Percentiles rank a stretch among this genome's conserved stretches.
These are phyloP conservation scores for Pisolithus marmoratus DNA, from an alignment of 768 basidiomycete genomes.

Conservation along the genomic window DNA sequence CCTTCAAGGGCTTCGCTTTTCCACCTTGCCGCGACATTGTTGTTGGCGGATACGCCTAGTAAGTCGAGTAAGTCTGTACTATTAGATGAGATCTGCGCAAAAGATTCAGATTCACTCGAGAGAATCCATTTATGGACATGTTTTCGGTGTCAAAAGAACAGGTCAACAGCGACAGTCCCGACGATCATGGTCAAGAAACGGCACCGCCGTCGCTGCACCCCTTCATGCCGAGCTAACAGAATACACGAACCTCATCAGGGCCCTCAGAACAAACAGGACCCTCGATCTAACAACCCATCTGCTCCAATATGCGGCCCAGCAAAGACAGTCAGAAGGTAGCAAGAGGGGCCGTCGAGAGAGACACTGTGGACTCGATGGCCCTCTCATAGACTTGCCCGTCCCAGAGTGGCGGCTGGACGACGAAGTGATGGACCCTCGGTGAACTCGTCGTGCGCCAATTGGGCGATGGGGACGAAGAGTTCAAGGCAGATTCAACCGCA, in stretches of 20 bases:
- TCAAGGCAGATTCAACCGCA: slow-evolving; percentile 5
- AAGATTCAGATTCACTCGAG: neutral
- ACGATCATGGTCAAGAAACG: slow-evolving; percentile 32
- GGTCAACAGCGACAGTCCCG: neutral
- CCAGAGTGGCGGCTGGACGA: slow-evolving; percentile 72
- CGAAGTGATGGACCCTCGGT: slow-evolving; percentile 51
- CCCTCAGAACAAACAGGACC: slow-evolving; percentile 49
- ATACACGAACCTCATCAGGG: slow-evolving; percentile 61
- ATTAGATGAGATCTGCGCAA: neutral
- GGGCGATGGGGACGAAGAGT: neutral
- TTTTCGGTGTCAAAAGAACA: no score
- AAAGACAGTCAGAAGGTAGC: slow-evolving; percentile 9
- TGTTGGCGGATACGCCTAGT: neutral
- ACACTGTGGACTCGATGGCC: slow-evolving; percentile 77
- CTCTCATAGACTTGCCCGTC: slow-evolving; percentile 58
- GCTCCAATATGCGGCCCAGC: slow-evolving; percentile 18
- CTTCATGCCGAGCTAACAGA: slow-evolving; percentile 63
- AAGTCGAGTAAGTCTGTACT: neutral
- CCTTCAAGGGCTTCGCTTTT: slow-evolving; percentile 87
- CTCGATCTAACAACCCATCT: slow-evolving; percentile 57
- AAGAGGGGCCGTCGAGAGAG: slow-evolving; percentile 25
- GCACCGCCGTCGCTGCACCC: slow-evolving; percentile 41
- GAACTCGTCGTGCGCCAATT: slow-evolving; percentile 29
- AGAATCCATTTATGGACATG: no score
- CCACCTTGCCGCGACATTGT: slow-evolving; percentile 63